A percentile compares a stretch with the other conserved stretches of the same genome.
These are phyloP conservation scores for Pterocarpus macrocarpus DNA, from an alignment of 306 rosid genomes.

Conservation along the genomic window DNA sequence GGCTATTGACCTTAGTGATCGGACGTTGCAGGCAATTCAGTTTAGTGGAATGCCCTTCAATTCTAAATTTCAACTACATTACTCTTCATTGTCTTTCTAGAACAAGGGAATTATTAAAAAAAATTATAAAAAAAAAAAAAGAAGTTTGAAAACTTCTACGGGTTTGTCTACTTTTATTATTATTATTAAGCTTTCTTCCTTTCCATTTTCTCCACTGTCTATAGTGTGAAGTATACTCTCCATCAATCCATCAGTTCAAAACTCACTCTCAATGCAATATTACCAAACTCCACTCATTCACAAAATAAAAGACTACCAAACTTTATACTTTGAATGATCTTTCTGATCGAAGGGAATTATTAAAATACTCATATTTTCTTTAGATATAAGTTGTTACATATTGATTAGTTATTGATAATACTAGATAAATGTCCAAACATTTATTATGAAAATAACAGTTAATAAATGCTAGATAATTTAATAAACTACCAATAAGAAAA, in stretches of 20 bases:
- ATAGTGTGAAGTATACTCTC: conserved; percentile 10
- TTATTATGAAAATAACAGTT: conserved; percentile 4
- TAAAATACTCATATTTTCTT: conserved; percentile 25
- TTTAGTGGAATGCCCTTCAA: not conserved
- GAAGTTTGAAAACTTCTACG: not conserved
- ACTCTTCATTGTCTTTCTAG: not conserved
- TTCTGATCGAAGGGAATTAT: conserved; percentile 27
- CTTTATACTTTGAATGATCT: not conserved
- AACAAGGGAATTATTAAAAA: not conserved
- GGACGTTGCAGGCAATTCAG: not conserved
- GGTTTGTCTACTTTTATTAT: not conserved
- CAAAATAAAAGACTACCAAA: conserved; percentile 34
- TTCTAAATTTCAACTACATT: not conserved
- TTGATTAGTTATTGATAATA: not conserved
- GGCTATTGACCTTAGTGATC: not conserved
- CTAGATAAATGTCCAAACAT: not conserved
- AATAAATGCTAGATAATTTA: not conserved
- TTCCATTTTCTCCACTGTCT: not conserved
- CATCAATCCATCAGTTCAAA: not conserved
- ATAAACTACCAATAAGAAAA: not conserved
- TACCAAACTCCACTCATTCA: conserved; percentile 36
- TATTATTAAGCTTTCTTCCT: not conserved
- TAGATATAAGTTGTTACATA: conserved; percentile 11
- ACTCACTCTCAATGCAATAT: not conserved
- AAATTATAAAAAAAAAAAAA: not conserved